Percentiles rank a stretch among this genome's conserved stretches.
Conservation (phyloP, 1,139 yeast genomes). For the Sugiyamaella pinicola region DNA sequence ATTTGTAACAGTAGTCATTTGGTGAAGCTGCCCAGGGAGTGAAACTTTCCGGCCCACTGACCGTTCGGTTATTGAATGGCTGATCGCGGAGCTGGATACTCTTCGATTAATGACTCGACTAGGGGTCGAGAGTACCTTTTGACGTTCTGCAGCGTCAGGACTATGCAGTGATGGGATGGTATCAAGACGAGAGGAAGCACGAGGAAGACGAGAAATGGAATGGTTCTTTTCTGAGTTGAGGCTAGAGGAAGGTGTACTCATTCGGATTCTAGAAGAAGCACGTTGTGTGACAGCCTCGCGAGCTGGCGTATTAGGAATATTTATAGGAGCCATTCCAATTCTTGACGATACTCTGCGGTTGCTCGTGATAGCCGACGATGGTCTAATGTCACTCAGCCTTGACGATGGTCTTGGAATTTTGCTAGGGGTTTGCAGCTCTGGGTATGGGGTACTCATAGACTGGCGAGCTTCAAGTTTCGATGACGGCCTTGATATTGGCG, state of each 20-base stretch:
- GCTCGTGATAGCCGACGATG: neutral
- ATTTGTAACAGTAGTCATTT: neutral
- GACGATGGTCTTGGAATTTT: conserved; percentile 24
- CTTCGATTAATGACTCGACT: conserved; percentile 2
- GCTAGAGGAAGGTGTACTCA: conserved; percentile 6
- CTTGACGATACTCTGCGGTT: conserved; percentile 13
- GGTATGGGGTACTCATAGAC: neutral
- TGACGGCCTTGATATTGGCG: conserved; percentile 11
- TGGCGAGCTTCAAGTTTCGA: conserved; percentile 10
- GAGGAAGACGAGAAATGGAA: neutral
- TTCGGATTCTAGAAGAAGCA: neutral
- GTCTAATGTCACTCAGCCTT: conserved; percentile 13
- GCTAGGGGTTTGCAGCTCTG: conserved; percentile 23
- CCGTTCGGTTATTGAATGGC: conserved; percentile 2
- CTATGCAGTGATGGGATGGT: conserved; percentile 5
- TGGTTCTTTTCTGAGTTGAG: neutral
- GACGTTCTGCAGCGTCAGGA: neutral
- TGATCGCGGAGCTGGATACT: conserved; percentile 5
- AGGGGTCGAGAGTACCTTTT: neutral
- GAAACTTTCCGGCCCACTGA: conserved; percentile 11
- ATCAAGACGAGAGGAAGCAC: conserved; percentile 15
- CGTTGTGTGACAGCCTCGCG: neutral
- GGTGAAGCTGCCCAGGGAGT: conserved; percentile 10
- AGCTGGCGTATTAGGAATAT: conserved; percentile 2
- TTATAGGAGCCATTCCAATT: neutral